Conservation (phyloP, 2,329 filamentous ascomycete species). For the Taxawa tesnikishii region DNA sequence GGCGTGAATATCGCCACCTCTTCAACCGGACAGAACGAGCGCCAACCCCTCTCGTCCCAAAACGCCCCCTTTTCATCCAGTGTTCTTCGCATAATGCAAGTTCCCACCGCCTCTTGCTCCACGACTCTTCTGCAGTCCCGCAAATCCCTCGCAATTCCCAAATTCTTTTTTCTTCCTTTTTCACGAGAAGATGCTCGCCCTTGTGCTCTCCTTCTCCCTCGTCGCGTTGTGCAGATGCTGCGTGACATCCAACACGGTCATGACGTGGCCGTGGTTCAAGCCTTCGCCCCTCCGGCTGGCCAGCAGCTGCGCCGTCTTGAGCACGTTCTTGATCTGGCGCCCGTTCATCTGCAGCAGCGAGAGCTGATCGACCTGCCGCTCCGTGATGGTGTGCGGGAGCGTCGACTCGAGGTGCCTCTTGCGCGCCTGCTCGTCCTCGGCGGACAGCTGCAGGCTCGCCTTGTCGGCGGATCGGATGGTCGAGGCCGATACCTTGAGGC, state of each 20-base stretch:
- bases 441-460: not conserved
- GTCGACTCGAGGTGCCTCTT: slow-evolving; percentile 9
- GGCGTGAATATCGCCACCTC: too few relatives aligned
- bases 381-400: slow-evolving; percentile 16
- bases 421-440: not conserved
- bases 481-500: slow-evolving; percentile 10
- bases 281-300: slow-evolving; percentile 14
- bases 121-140: too few relatives aligned
- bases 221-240: slow-evolving; percentile 18
- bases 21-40: too few relatives aligned
- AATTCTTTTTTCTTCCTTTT: too few relatives aligned
- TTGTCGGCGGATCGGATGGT: slow-evolving; percentile 9
- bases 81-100: too few relatives aligned
- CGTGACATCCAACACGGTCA: slow-evolving; percentile 21
- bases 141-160: too few relatives aligned
- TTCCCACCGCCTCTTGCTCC: too few relatives aligned
- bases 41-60: too few relatives aligned
- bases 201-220: slow-evolving; percentile 13
- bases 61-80: too few relatives aligned
- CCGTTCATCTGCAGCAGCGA: slow-evolving; percentile 23
- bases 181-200: slow-evolving; percentile 10
- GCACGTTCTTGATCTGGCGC: slow-evolving; percentile 29
- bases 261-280: slow-evolving; percentile 17
- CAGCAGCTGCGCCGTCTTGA: slow-evolving; percentile 27
- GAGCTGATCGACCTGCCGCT: slow-evolving; percentile 18